Evolutionary conservation across 208 protist species (phyloP).

Genomic region (Leishmania mexicana): DNA sequence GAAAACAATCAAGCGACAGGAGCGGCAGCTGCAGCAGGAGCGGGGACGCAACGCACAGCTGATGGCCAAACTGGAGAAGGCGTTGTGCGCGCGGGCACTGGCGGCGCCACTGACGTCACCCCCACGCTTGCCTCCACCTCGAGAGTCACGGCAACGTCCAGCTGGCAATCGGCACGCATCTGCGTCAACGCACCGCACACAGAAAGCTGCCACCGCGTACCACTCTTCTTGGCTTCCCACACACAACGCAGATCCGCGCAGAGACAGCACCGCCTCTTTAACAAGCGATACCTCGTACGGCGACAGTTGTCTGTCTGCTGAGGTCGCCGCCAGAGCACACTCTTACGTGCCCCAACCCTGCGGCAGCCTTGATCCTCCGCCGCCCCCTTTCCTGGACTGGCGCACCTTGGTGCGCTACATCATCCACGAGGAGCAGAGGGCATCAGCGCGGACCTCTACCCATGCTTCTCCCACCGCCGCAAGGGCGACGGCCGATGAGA

Average conservation of each 20-base stretch:
- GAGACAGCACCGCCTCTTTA: conserved; percentile 9
- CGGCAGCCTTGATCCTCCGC: conserved; percentile 4
- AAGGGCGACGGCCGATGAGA: neutral
- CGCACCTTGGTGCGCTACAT: conserved; percentile 39
- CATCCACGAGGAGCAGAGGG: conserved; percentile 24
- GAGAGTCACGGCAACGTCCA: neutral
- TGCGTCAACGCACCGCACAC: conserved; percentile 9
- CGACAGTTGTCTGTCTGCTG: neutral
- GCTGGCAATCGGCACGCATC: neutral
- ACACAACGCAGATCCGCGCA: neutral
- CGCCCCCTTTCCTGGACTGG: conserved; percentile 27
- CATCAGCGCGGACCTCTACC: neutral
- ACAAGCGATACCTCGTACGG: conserved; percentile 8
- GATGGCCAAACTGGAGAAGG: conserved; percentile 37
- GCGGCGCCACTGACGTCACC: neutral
- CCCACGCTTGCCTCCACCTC: neutral
- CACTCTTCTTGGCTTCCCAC: neutral
- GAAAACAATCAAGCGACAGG: conserved; percentile 47
- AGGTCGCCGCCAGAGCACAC: neutral
- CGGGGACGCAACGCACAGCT: conserved; percentile 40
- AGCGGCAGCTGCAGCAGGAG: conserved; percentile 56
- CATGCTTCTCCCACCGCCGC: neutral
- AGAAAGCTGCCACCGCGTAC: neutral
- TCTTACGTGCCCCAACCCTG: neutral
- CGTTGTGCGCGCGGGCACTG: conserved; percentile 16